phyloP scores from a whole-genome alignment of 495 filamentous ascomycete species.

The Copromyces sp. region DNA sequence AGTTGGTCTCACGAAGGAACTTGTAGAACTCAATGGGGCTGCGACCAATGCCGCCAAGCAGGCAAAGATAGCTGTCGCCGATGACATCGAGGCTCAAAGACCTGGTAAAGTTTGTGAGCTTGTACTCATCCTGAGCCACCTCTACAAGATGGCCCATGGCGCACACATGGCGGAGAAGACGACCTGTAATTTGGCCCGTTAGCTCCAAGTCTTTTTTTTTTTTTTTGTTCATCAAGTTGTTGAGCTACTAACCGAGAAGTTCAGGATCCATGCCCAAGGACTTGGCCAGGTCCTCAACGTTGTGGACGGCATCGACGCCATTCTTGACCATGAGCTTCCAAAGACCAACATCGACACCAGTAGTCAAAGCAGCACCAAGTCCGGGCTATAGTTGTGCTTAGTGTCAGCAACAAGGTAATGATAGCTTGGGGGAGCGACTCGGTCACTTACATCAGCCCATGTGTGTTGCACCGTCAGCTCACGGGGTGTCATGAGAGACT shows the following conservation, averaged over 20 bases:
- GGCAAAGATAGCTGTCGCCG: conserved; percentile 17
- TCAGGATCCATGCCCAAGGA: conserved; percentile 7
- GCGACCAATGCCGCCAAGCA: not conserved
- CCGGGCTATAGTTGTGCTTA: not conserved
- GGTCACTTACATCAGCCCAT: conserved; percentile 21
- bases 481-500: conserved; percentile 24
- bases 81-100: conserved; percentile 26
- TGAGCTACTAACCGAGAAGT: not conserved
- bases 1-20: conserved; percentile 31
- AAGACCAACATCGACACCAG: conserved; percentile 11
- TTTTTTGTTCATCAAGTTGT: not conserved
- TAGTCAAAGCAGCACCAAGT: conserved; percentile 5
- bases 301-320: conserved; percentile 5
- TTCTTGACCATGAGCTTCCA: conserved; percentile 9
- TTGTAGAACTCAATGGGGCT: not conserved
- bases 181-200: not conserved
- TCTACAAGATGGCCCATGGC: conserved; percentile 41
- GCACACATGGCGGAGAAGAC: conserved; percentile 38
- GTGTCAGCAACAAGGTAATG: not conserved
- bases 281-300: conserved; percentile 4
- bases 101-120: conserved; percentile 32
- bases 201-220: not conserved
- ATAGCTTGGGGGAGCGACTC: not conserved
- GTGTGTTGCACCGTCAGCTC: conserved; percentile 27
- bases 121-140: conserved; percentile 34